Base-by-base conservation (phyloP, 1,139 yeast species). In the Wickerhamiella infanticola region DNA sequence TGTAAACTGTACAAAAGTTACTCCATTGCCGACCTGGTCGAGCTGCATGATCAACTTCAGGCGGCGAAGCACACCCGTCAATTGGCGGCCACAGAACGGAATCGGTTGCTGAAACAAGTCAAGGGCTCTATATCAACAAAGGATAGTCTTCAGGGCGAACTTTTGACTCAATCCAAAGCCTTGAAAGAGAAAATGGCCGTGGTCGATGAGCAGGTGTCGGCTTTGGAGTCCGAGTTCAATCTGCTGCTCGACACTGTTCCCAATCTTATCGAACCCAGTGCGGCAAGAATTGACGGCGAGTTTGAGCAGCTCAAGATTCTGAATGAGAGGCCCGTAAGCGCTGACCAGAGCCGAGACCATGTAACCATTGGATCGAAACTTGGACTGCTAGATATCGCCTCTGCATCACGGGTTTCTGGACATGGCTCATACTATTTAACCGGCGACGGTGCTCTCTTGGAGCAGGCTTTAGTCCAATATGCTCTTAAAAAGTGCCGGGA, bases 381-480 rank as follows among this genome's bases (percentile, higher is more conserved):
- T 23, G 76, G 77, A 0, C 64, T 90, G 25, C 64, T 86, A 41
- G 93, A 93, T 51, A 73, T 90, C 48, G 66, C 68, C 24, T 68
- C 75, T 0, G 97, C 95, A 0, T 68, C 96, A 0, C 67, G 73
- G 39, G 74, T 84, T 0, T 74, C 94, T 3, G 98, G 98, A 0
- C 69, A 81, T 2, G 86, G 95, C 1, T 88, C 94, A 81, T 90
- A 88, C 61, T 93, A 83, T 56, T 65, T 90, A 9, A 53, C 80
- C 2, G 86, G 86, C 18, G 94, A 83, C 53, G 96, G 94, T 7
- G 97, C 96, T 0, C 65, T 80, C 39, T 64, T 93, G 39, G 98
- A 93, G 58, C 93, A 83, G 57, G 98, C 98, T 0, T 67, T 93
- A 47, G 75, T 88, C 1, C 90, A 82, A 52, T 86, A 79, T 60